Conservation (phyloP, 1,284 basidiomycete species). For the Ustilago vetiveriae region DNA sequence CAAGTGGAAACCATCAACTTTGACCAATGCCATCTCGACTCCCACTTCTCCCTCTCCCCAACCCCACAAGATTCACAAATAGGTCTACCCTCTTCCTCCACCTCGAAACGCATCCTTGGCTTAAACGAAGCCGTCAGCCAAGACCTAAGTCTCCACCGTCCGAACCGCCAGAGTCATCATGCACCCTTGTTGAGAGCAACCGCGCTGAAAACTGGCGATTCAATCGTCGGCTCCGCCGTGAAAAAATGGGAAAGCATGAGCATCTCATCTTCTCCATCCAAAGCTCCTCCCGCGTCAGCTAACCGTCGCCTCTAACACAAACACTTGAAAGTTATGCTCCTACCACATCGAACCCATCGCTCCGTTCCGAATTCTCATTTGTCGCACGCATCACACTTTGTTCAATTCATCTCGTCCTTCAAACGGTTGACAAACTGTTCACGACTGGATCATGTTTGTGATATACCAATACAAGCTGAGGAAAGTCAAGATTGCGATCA, state of each 20-base stretch:
- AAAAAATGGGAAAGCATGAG: constrained; percentile 44
- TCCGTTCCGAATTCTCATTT: too few relatives aligned
- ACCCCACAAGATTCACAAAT: background rate
- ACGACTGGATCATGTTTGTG: too few relatives aligned
- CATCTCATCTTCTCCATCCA: background rate
- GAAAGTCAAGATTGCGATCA: too few relatives aligned
- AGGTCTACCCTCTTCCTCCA: constrained; percentile 15
- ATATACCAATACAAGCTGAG: too few relatives aligned
- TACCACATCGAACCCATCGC: too few relatives aligned
- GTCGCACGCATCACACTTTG: too few relatives aligned
- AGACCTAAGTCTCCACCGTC: constrained; percentile 6
- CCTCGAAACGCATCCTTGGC: constrained; percentile 19
- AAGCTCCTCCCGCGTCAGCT: background rate
- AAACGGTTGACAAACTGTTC: too few relatives aligned
- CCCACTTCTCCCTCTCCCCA: constrained; percentile 20
- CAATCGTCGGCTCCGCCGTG: constrained; percentile 40
- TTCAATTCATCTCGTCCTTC: too few relatives aligned
- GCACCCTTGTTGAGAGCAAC: background rate
- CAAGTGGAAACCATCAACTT: constrained; percentile 13
- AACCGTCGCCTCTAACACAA: background rate
- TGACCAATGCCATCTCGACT: constrained; percentile 14
- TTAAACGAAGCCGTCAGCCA: constrained; percentile 14
- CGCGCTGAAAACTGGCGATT: background rate
- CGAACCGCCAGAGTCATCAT: too few relatives aligned
- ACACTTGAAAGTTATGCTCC: too few relatives aligned